Evolutionary conservation across 2,329 filamentous ascomycete genomes (phyloP).

Genomic region (Rutstroemia sydowiana): DNA sequence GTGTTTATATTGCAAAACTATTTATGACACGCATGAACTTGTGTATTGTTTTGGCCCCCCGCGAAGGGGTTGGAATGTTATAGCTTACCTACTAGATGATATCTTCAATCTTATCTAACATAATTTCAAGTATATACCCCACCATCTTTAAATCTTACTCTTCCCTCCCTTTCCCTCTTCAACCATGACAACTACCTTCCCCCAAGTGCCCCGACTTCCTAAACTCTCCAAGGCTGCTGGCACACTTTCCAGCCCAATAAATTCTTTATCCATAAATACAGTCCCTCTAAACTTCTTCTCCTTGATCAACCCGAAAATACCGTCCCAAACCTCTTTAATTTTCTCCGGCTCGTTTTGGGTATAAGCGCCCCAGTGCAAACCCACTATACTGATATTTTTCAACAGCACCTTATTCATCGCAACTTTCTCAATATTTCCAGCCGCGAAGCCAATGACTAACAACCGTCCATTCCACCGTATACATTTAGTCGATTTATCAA

Average conservation of each 20-base stretch:
- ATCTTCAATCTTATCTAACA: too few relatives aligned
- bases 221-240: conserved; percentile 70
- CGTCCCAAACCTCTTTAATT: conserved; percentile 70
- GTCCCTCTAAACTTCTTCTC: conserved; percentile 76
- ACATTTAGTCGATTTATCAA: conserved; percentile 83
- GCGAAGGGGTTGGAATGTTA: too few relatives aligned
- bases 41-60: too few relatives aligned
- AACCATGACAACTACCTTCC: conserved; percentile 88
- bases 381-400: conserved; percentile 88
- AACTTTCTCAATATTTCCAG: conserved; percentile 80
- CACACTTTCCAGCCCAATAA: conserved; percentile 73
- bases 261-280: conserved; percentile 73
- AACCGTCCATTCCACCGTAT: conserved; percentile 88
- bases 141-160: conserved; percentile 42
- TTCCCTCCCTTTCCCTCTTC: conserved; percentile 49
- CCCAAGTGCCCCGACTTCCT: conserved; percentile 81
- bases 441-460: conserved; percentile 83
- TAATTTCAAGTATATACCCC: neutral
- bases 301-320: conserved; percentile 69
- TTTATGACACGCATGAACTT: too few relatives aligned
- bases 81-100: too few relatives aligned
- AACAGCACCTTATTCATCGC: conserved; percentile 86
- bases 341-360: conserved; percentile 62
- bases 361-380: conserved; percentile 89
- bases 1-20: too few relatives aligned